Evolutionary conservation across 129 eudicot species (phyloP).

Genomic region (Flaveria bidentis): DNA sequence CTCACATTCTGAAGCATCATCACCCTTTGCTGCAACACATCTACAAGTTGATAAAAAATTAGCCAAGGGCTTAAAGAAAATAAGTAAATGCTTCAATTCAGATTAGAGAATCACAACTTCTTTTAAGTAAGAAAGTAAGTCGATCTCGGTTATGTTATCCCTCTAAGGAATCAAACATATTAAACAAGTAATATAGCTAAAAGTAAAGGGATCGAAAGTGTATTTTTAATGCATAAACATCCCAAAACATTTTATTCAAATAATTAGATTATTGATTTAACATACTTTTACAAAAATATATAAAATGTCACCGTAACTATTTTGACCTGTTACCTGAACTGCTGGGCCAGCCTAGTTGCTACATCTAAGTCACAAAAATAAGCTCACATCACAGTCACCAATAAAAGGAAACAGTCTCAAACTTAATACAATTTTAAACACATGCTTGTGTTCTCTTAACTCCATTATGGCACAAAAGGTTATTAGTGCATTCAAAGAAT

Average conservation of each 20-base stretch:
- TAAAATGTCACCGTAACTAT: background rate
- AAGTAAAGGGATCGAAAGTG: background rate
- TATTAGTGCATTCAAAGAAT: background rate
- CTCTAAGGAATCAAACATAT: background rate
- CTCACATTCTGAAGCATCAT: slow-evolving; percentile 41
- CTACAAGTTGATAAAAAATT: slow-evolving; percentile 20
- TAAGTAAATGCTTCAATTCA: background rate
- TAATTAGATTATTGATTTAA: background rate
- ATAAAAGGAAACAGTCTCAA: background rate
- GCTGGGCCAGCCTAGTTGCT: background rate
- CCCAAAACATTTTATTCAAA: background rate
- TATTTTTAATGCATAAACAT: background rate
- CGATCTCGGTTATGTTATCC: background rate
- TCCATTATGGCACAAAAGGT: background rate
- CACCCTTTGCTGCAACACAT: slow-evolving; percentile 47
- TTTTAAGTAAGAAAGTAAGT: background rate
- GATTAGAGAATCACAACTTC: background rate
- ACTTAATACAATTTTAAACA: background rate
- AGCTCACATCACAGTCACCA: background rate
- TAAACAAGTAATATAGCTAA: background rate
- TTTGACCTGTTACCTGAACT: background rate
- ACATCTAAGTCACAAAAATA: no score
- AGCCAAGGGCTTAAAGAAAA: background rate
- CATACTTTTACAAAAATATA: background rate
- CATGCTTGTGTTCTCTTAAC: background rate